Evolutionary conservation across 331 rosid species (phyloP).

Genomic region (Telfairia occidentalis): DNA sequence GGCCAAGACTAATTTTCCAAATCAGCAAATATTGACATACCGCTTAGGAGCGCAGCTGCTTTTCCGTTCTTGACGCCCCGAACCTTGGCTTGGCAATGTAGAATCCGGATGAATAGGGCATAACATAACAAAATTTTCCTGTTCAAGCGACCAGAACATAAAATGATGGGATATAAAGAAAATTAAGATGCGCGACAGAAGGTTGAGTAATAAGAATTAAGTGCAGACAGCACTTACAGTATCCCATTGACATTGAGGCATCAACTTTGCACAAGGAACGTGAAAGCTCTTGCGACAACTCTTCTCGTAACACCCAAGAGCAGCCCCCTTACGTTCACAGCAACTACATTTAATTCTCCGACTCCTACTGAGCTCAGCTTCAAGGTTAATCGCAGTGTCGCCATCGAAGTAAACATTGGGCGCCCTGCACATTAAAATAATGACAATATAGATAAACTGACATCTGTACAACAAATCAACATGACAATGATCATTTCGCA

Average conservation of each 20-base stretch:
- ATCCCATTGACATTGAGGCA: constrained; percentile 88
- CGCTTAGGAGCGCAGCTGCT: constrained; percentile 23
- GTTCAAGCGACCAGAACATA: constrained; percentile 11
- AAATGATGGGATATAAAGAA: neutral
- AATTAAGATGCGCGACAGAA: neutral
- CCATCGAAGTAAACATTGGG: constrained; percentile 81
- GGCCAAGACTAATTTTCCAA: neutral
- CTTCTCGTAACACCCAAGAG: constrained; percentile 78
- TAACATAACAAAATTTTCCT: constrained; percentile 81
- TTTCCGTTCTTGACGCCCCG: constrained; percentile 32
- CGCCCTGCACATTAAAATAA: constrained; percentile 46
- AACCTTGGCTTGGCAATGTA: constrained; percentile 47
- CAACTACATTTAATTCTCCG: constrained; percentile 70
- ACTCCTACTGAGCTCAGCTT: constrained; percentile 78
- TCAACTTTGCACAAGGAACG: constrained; percentile 72
- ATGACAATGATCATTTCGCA: neutral
- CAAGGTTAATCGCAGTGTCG: constrained; percentile 65
- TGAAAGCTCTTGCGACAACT: constrained; percentile 91
- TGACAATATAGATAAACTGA: neutral
- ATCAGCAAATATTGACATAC: constrained; percentile 16
- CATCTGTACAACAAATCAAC: neutral
- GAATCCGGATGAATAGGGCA: constrained; percentile 71
- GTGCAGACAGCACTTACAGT: constrained; percentile 30
- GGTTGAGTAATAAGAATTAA: neutral
- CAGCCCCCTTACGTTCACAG: constrained; percentile 79